phyloP scores from a whole-genome alignment of 2,329 filamentous ascomycete genomes.

The Aspergillus sp. region DNA sequence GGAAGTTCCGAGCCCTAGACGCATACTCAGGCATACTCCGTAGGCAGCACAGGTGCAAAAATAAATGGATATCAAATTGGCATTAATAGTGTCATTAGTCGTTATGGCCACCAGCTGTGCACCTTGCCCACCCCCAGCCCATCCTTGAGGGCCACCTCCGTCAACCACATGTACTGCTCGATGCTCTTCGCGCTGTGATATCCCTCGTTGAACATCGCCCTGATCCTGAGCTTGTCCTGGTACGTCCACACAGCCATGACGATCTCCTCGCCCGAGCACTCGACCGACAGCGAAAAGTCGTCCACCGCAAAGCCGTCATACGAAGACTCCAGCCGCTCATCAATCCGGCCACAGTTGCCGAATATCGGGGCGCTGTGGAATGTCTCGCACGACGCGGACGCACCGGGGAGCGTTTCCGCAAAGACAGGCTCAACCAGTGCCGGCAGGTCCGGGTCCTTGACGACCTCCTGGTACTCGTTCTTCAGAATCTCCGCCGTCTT shows the following conservation, averaged over 20 bases:
- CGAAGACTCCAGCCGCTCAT: not conserved
- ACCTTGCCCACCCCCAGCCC: not conserved
- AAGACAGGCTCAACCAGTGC: not conserved
- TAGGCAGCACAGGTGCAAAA: too few relatives aligned
- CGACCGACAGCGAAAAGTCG: not conserved
- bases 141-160: not conserved
- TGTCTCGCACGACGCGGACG: not conserved
- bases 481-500: not conserved
- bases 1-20: too few relatives aligned
- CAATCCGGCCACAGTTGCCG: not conserved
- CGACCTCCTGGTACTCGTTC: not conserved
- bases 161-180: not conserved
- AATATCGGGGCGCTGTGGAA: not conserved
- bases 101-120: too few relatives aligned
- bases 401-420: not conserved
- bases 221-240: not conserved
- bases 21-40: too few relatives aligned
- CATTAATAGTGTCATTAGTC: too few relatives aligned
- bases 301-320: not conserved
- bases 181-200: not conserved
- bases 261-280: not conserved
- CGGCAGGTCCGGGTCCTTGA: not conserved
- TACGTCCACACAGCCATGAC: not conserved
- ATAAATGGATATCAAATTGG: too few relatives aligned
- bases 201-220: not conserved